These are phyloP conservation scores for Westerdykella ornata DNA, from an alignment of 2,329 filamentous ascomycete genomes.

Conservation along the genomic window DNA sequence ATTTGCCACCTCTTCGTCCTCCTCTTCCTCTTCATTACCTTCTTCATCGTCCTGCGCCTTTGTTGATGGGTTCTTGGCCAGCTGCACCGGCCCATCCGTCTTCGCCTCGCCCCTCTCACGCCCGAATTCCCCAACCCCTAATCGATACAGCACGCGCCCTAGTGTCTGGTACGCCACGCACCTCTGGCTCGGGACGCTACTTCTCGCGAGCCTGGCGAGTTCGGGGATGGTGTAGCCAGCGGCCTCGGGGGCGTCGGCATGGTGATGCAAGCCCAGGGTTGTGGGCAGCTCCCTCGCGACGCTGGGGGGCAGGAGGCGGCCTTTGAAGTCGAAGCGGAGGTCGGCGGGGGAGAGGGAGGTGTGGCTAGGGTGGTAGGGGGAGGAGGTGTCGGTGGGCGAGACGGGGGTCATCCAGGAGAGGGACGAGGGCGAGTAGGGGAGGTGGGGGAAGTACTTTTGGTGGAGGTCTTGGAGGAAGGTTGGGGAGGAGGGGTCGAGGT, in stretches of 20 bases:
- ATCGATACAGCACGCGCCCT: constrained; percentile 73
- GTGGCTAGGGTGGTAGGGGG: constrained; percentile 75
- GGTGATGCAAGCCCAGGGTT: constrained; percentile 81
- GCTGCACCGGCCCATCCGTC: constrained; percentile 44
- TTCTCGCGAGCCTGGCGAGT: constrained; percentile 71
- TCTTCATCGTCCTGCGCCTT: constrained; percentile 32
- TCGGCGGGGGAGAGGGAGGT: constrained; percentile 64
- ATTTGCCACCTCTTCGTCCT: constrained; percentile 38
- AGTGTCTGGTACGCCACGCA: constrained; percentile 90
- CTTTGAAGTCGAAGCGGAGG: constrained; percentile 83
- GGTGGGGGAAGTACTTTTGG: constrained; percentile 85
- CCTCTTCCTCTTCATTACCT: constrained; percentile 23
- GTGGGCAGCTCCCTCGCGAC: constrained; percentile 67
- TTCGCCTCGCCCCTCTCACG: constrained; percentile 40
- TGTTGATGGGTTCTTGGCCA: constrained; percentile 38
- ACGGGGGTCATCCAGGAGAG: constrained; percentile 84
- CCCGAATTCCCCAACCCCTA: constrained; percentile 67
- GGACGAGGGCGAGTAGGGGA: constrained; percentile 75
- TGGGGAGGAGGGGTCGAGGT: constrained; percentile 75
- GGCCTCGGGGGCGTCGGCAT: constrained; percentile 84
- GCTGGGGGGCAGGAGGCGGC: constrained; percentile 69
- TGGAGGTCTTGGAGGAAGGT: constrained; percentile 80
- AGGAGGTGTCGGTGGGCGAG: constrained; percentile 54
- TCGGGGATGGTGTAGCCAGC: constrained; percentile 92
- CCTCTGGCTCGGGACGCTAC: constrained; percentile 75